Conservation (phyloP, 495 filamentous ascomycete species). For the Hypoxylon crocopeplum region DNA sequence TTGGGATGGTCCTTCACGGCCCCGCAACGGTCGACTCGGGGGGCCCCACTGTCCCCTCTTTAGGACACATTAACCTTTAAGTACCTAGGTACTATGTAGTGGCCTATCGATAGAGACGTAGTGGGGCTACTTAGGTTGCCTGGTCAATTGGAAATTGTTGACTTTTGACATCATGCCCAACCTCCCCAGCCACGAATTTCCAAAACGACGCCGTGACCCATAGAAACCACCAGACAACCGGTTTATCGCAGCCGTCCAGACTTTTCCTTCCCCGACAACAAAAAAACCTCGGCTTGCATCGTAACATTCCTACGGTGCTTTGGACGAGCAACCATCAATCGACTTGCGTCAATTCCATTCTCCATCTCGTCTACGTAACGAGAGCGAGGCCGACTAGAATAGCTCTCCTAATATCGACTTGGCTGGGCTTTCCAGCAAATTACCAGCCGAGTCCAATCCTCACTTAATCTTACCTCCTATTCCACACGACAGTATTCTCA, state of each 20-base stretch:
- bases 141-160: slow-evolving; percentile 37
- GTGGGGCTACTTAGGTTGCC: slow-evolving; percentile 31
- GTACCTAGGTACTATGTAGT: slow-evolving; percentile 2
- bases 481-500: slow-evolving; percentile 4
- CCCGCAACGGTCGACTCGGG: no score
- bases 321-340: slow-evolving; percentile 4
- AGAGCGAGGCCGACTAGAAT: slow-evolving; percentile 10
- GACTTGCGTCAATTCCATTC: slow-evolving; percentile 6
- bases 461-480: neutral
- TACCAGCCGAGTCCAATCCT: slow-evolving; percentile 20
- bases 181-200: slow-evolving; percentile 36
- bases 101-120: slow-evolving; percentile 6
- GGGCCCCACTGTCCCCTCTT: slow-evolving; percentile 13
- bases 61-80: neutral
- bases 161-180: slow-evolving; percentile 42
- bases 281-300: slow-evolving; percentile 8
- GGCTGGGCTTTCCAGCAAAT: slow-evolving; percentile 40
- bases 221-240: slow-evolving; percentile 39
- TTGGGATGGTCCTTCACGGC: no score
- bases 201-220: slow-evolving; percentile 18
- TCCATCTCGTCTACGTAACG: slow-evolving; percentile 11
- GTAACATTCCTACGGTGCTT: slow-evolving; percentile 19
- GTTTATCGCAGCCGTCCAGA: neutral
- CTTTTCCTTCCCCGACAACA: slow-evolving; percentile 1
- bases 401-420: slow-evolving; percentile 4